A percentile compares a stretch with the other conserved stretches of the same genome.
phyloP scores from a whole-genome alignment of 805 yeast genomes.

The Candida andamanensis region DNA sequence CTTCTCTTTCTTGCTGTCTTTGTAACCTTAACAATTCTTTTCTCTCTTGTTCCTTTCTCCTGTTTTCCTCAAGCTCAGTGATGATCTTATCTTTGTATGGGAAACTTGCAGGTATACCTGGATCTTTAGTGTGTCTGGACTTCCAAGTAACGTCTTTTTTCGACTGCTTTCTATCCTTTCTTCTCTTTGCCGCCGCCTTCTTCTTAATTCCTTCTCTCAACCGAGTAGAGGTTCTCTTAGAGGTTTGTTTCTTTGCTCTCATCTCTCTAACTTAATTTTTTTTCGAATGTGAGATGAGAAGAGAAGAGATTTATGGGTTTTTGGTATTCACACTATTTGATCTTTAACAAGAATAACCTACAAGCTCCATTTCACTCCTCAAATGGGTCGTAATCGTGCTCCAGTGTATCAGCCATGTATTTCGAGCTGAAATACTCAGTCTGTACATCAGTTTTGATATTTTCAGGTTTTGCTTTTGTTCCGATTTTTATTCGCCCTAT shows the following conservation, averaged over 20 bases:
- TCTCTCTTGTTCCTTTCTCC: slow-evolving; percentile 51
- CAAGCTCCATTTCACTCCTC: too few species aligned
- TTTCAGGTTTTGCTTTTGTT: too few species aligned
- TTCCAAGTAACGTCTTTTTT: slow-evolving; percentile 95
- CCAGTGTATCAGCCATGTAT: too few species aligned
- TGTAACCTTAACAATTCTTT: slow-evolving; percentile 45
- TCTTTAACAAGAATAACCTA: too few species aligned
- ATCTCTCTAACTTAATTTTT: too few species aligned
- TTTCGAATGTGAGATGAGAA: too few species aligned
- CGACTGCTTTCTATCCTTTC: slow-evolving; percentile 75
- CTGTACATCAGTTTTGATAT: background rate
- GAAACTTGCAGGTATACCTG: slow-evolving; percentile 91
- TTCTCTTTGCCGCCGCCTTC: slow-evolving; percentile 87
- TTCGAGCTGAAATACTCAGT: too few species aligned
- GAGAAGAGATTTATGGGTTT: too few species aligned
- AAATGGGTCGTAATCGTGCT: too few species aligned
- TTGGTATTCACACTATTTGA: too few species aligned
- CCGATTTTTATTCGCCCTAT: background rate
- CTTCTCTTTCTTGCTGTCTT: slow-evolving; percentile 45
- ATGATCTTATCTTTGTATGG: slow-evolving; percentile 88
- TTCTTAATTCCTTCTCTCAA: slow-evolving; percentile 95
- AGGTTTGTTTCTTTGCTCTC: slow-evolving; percentile 60
- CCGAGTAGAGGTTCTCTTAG: slow-evolving; percentile 87
- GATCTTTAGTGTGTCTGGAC: slow-evolving; percentile 76
- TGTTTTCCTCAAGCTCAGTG: slow-evolving; percentile 60